Percentiles rank a stretch among this genome's conserved stretches.
Conservation (phyloP, 208 protist species). For the Acanthamoeba castellanii region DNA sequence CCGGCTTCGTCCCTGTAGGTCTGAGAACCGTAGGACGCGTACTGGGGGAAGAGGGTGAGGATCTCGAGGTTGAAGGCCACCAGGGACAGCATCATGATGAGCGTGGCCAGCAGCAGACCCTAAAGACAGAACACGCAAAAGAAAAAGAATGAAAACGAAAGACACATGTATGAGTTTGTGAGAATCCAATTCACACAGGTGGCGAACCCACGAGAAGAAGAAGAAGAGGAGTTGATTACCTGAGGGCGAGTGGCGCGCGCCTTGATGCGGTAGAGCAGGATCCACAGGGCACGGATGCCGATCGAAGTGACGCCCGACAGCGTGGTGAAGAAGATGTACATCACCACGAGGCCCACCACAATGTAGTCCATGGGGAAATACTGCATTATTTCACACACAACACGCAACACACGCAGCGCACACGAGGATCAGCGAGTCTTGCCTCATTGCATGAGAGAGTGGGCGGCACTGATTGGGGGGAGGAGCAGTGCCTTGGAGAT, state of each 20-base stretch:
- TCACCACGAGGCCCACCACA: conserved; percentile 42
- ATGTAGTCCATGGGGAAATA: conserved; percentile 76
- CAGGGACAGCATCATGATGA: conserved; percentile 75
- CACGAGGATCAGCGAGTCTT: too few relatives aligned
- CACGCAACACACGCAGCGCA: too few relatives aligned
- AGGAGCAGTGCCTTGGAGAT: conserved; percentile 58
- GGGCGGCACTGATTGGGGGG: too few relatives aligned
- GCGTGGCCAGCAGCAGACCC: conserved; percentile 66
- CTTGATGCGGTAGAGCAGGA: conserved; percentile 54
- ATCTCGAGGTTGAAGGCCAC: conserved; percentile 70
- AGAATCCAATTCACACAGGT: background rate
- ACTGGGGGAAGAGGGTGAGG: conserved; percentile 69
- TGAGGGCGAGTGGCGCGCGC: conserved; percentile 52
- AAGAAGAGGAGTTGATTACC: background rate
- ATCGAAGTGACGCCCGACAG: conserved; percentile 70
- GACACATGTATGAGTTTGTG: background rate
- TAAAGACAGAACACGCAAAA: background rate
- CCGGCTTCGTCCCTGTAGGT: conserved; percentile 70
- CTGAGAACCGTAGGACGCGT: conserved; percentile 61
- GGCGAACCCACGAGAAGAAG: background rate
- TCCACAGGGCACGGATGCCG: conserved; percentile 73
- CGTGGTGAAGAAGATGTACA: conserved; percentile 74
- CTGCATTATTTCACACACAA: background rate
- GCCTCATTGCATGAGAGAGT: background rate
- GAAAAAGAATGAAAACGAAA: too few relatives aligned